Conservation (phyloP, 2,329 filamentous ascomycete species). For the Dactylonectria macrodidyma region DNA sequence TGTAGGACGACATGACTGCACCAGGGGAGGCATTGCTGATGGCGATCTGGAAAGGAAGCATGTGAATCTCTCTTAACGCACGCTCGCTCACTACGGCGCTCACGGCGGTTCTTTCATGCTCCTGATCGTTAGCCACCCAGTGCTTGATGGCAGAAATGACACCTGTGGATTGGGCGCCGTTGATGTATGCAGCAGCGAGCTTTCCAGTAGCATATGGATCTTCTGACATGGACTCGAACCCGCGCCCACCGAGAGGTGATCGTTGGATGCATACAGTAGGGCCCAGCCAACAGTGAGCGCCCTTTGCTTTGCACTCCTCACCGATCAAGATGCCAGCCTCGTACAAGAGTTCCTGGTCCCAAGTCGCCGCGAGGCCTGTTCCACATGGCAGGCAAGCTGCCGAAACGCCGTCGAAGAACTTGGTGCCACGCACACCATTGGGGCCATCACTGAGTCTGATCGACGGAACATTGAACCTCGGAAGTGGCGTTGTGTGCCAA, state of each 20-base stretch:
- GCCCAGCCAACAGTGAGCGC: conserved; percentile 20
- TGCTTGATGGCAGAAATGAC: conserved; percentile 18
- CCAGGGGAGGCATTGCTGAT: conserved; percentile 54
- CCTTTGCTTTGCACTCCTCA: conserved; percentile 28
- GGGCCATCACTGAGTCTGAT: conserved; percentile 36
- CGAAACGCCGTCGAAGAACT: conserved; percentile 28
- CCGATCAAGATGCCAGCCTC: conserved; percentile 24
- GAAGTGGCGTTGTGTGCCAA: conserved; percentile 26
- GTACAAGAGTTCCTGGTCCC: conserved; percentile 25
- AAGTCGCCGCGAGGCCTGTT: conserved; percentile 34
- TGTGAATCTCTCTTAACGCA: conserved; percentile 51
- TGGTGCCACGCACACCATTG: conserved; percentile 37
- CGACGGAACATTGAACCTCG: conserved; percentile 23
- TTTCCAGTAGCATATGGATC: conserved; percentile 18
- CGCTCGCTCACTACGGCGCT: conserved; percentile 3
- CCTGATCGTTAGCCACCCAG: conserved; percentile 26
- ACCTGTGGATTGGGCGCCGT: conserved; percentile 7
- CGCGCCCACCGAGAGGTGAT: conserved; percentile 17
- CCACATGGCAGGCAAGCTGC: conserved; percentile 30
- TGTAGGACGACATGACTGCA: conserved; percentile 61
- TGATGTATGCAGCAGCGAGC: conserved; percentile 15
- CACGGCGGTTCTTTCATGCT: conserved; percentile 8
- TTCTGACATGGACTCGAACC: conserved; percentile 24
- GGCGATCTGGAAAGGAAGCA: conserved; percentile 60
- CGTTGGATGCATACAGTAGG: conserved; percentile 22